phyloP scores from a whole-genome alignment of 257 asterid genomes.

The Datura wrightii region DNA sequence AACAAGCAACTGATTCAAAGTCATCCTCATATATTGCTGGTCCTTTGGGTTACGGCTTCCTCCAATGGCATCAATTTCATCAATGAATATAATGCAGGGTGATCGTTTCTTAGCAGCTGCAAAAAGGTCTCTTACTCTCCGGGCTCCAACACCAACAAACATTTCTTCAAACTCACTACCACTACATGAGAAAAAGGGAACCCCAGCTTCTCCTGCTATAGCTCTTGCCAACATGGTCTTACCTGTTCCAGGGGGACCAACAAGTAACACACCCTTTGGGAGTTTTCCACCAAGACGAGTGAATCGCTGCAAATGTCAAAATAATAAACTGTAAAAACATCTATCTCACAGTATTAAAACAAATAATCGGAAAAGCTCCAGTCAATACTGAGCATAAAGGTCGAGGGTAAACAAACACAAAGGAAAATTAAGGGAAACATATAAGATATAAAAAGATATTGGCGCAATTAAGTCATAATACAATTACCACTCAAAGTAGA shows the following conservation, averaged over 20 bases:
- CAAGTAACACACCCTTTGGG: slow-evolving; percentile 93
- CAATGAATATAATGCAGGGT: slow-evolving; percentile 89
- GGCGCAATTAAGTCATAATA: slow-evolving; percentile 17
- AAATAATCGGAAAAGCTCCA: background rate
- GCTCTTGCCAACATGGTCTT: slow-evolving; percentile 99
- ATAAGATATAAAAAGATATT: background rate
- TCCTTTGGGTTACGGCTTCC: slow-evolving; percentile 92
- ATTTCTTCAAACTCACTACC: slow-evolving; percentile 98
- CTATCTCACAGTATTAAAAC: slow-evolving; percentile 18
- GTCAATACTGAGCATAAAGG: background rate
- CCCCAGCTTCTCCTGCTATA: slow-evolving; percentile 98
- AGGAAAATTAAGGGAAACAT: background rate
- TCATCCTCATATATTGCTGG: slow-evolving; percentile 95
- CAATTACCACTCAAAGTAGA: slow-evolving; percentile 19
- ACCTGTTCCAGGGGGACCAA: slow-evolving; percentile 98
- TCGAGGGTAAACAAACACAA: background rate
- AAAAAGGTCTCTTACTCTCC: slow-evolving; percentile 92
- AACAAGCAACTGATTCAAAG: slow-evolving; percentile 91
- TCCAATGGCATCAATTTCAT: slow-evolving; percentile 95
- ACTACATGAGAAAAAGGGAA: slow-evolving; percentile 94
- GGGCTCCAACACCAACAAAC: slow-evolving; percentile 99
- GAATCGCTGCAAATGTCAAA: slow-evolving; percentile 62
- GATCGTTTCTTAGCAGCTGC: slow-evolving; percentile 95
- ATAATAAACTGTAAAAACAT: slow-evolving; percentile 39
- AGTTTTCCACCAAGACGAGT: slow-evolving; percentile 99